Conservation (phyloP, 2,329 filamentous ascomycete species). For the Cadophora luteo-olivacea region DNA sequence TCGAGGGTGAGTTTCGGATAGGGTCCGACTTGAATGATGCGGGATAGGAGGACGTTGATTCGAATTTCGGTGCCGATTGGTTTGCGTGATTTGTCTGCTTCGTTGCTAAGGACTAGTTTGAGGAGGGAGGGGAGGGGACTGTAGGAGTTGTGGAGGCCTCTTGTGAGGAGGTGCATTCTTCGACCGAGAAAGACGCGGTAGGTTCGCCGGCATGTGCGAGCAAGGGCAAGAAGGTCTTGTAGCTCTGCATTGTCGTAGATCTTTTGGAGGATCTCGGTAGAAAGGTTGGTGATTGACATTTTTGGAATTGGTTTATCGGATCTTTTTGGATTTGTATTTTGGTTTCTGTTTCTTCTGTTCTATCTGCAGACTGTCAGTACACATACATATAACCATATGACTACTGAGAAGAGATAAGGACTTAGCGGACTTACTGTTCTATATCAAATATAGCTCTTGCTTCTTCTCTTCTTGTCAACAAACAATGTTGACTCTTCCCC, state of each 20-base stretch:
- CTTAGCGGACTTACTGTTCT: conserved; percentile 28
- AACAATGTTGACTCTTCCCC: not conserved
- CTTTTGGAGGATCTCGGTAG: conserved; percentile 43
- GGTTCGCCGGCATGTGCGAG: conserved; percentile 40
- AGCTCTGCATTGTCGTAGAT: conserved; percentile 42
- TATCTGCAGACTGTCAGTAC: conserved; percentile 27
- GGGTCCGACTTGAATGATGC: conserved; percentile 34
- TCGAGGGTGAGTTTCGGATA: conserved; percentile 39
- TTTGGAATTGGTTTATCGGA: conserved; percentile 25
- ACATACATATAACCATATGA: not conserved
- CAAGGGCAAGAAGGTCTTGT: conserved; percentile 40
- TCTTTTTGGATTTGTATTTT: conserved; percentile 12
- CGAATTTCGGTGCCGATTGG: conserved; percentile 42
- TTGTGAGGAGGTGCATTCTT: conserved; percentile 37
- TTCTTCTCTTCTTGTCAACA: not conserved
- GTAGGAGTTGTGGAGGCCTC: conserved; percentile 40
- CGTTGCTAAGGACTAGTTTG: conserved; percentile 41
- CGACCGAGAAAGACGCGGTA: conserved; percentile 40
- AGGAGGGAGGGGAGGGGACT: conserved; percentile 40
- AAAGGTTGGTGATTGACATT: conserved; percentile 41
- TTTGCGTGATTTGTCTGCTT: conserved; percentile 39
- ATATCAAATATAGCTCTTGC: conserved; percentile 25
- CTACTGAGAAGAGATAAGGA: not conserved
- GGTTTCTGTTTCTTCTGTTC: conserved; percentile 15
- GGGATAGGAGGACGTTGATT: conserved; percentile 37